Evolutionary conservation across 345 rosid species (phyloP).

Genomic region (Gossypium sturtianum): DNA sequence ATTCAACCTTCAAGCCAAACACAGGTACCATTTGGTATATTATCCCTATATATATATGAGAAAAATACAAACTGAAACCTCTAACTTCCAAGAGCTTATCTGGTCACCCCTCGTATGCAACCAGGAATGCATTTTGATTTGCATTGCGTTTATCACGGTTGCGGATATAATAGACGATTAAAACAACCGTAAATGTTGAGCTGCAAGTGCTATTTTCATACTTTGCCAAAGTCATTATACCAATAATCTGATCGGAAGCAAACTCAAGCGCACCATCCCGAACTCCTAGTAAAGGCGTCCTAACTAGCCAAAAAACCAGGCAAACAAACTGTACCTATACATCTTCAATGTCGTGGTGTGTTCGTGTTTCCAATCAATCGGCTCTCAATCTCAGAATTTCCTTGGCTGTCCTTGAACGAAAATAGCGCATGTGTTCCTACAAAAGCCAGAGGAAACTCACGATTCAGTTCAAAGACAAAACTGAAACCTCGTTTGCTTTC

Average conservation of each 20-base stretch:
- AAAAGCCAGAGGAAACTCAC: conserved; percentile 6
- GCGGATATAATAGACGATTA: too few relatives aligned
- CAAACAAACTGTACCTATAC: background rate
- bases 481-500: background rate
- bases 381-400: conserved; percentile 85
- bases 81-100: too few relatives aligned
- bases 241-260: background rate
- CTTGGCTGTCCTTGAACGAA: conserved; percentile 79
- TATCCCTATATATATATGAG: too few relatives aligned
- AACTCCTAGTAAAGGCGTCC: background rate
- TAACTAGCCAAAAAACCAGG: background rate
- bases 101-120: too few relatives aligned
- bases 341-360: background rate
- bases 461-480: background rate
- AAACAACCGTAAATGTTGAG: too few relatives aligned
- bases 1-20: too few relatives aligned
- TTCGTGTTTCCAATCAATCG: conserved; percentile 36
- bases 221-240: too few relatives aligned
- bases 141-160: too few relatives aligned
- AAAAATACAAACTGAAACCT: too few relatives aligned
- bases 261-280: background rate
- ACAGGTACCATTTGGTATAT: too few relatives aligned
- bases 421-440: conserved; percentile 92
- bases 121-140: too few relatives aligned
- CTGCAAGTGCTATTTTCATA: background rate